Evolutionary conservation across 2,329 filamentous ascomycete species (phyloP).

Genomic region (Septoria linicola): DNA sequence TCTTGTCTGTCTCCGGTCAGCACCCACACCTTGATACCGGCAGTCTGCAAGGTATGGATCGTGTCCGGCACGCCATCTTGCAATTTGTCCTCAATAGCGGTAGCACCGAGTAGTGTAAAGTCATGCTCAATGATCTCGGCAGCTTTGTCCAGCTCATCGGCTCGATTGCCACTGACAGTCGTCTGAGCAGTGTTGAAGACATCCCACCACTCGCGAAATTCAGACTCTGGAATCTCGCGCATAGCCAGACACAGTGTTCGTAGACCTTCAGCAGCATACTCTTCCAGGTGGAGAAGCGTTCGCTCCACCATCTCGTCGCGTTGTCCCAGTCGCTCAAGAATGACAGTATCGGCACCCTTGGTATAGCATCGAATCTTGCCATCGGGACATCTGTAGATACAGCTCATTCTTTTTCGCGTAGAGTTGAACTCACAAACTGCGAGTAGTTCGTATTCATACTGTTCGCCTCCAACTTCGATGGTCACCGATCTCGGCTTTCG

Average conservation of each 20-base stretch:
- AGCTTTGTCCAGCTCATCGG: constrained; percentile 94
- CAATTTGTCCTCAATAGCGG: constrained; percentile 93
- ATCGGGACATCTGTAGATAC: constrained; percentile 93
- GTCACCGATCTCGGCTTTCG: constrained; percentile 86
- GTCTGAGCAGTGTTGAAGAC: constrained; percentile 86
- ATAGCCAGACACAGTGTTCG: constrained; percentile 92
- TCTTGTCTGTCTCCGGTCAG: constrained; percentile 96
- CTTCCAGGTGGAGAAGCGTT: constrained; percentile 94
- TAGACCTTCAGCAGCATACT: constrained; percentile 94
- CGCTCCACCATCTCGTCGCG: constrained; percentile 79
- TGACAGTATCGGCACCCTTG: constrained; percentile 97
- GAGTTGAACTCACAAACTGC: constrained; percentile 99
- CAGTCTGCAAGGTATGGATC: constrained; percentile 93
- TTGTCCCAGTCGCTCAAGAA: constrained; percentile 80
- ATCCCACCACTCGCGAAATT: constrained; percentile 82
- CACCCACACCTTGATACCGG: constrained; percentile 98
- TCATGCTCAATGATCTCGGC: constrained; percentile 93
- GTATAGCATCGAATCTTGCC: constrained; percentile 91
- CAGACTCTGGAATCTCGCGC: constrained; percentile 85
- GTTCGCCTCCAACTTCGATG: constrained; percentile 70
- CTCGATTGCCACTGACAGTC: constrained; percentile 86
- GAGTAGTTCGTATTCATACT: constrained; percentile 82
- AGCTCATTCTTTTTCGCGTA: constrained; percentile 94
- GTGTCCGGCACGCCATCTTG: constrained; percentile 98
- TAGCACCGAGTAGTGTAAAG: constrained; percentile 86